Percentiles rank a stretch among this genome's conserved stretches.
Conservation (phyloP, 2,329 filamentous ascomycete species). For the Trichoderma afroharzianum region DNA sequence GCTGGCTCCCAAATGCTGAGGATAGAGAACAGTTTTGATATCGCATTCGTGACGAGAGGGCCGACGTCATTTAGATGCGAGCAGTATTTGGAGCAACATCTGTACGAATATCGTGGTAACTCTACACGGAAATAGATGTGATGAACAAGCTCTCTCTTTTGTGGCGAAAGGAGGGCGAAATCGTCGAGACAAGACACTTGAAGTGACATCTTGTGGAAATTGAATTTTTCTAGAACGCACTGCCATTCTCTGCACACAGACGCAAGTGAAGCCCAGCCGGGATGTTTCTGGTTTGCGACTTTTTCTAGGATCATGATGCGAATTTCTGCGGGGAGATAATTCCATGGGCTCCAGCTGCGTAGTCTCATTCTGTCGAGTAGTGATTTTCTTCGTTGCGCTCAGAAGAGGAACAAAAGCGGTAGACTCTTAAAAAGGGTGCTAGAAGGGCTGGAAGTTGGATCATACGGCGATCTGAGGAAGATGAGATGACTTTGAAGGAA, state of each 20-base stretch:
- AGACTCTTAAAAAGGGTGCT: neutral
- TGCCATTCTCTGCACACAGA: constrained; percentile 37
- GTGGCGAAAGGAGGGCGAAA: constrained; percentile 22
- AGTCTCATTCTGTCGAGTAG: neutral
- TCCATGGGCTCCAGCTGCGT: constrained; percentile 12
- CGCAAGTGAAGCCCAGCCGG: constrained; percentile 32
- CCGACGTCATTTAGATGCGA: neutral
- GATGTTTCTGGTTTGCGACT: constrained; percentile 27
- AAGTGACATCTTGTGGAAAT: constrained; percentile 29
- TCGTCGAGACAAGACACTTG: constrained; percentile 24
- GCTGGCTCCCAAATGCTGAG: constrained; percentile 29
- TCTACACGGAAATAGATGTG: constrained; percentile 32
- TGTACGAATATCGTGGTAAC: constrained; percentile 27
- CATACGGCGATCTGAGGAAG: neutral
- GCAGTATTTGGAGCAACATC: constrained; percentile 19
- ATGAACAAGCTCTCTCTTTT: constrained; percentile 24
- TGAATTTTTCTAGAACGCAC: constrained; percentile 28
- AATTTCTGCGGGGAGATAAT: constrained; percentile 29
- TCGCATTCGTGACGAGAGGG: constrained; percentile 22
- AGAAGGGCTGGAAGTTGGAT: neutral
- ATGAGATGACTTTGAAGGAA: neutral
- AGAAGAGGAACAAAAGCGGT: neutral
- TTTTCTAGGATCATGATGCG: constrained; percentile 29
- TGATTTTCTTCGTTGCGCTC: neutral
- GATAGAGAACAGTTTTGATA: constrained; percentile 30